Evolutionary conservation across 192 early-diverging fungal species (phyloP).

Genomic region (Cladochytrium replicatum): DNA sequence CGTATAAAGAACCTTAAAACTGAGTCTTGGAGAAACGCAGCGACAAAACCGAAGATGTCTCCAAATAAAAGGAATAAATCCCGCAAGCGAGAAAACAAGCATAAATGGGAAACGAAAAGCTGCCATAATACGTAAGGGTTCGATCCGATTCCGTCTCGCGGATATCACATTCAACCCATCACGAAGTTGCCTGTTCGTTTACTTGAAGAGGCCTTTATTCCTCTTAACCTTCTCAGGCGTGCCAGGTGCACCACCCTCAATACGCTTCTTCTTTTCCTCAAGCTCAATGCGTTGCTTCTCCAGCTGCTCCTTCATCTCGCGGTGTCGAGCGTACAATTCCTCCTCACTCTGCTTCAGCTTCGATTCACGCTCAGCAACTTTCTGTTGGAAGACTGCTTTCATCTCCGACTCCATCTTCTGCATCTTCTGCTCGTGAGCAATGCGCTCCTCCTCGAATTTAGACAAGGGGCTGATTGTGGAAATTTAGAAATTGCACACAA

Average conservation of each 20-base stretch:
- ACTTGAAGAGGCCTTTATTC: conserved; percentile 56
- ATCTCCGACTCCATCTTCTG: conserved; percentile 98
- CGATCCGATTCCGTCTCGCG: no score
- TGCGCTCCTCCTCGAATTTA: conserved; percentile 85
- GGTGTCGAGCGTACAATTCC: conserved; percentile 91
- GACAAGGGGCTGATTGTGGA: conserved; percentile 16
- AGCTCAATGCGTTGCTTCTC: conserved; percentile 89
- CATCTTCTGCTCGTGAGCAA: conserved; percentile 88
- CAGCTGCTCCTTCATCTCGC: conserved; percentile 95
- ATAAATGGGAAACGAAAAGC: no score
- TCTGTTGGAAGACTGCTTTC: conserved; percentile 96
- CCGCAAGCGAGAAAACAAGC: no score
- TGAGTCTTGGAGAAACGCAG: no score
- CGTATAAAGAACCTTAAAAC: no score
- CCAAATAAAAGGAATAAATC: no score
- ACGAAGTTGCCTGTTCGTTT: no score
- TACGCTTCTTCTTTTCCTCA: conserved; percentile 88
- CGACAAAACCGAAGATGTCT: no score
- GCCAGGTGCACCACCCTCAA: conserved; percentile 56
- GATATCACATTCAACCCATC: no score
- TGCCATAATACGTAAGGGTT: no score
- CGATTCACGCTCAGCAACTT: conserved; percentile 97
- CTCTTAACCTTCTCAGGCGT: conserved; percentile 69
- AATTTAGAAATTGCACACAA: no score
- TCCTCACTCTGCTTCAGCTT: conserved; percentile 97